These are phyloP conservation scores for Hibiscus tridactylites DNA, from an alignment of 345 rosid species.

Conservation along the genomic window DNA sequence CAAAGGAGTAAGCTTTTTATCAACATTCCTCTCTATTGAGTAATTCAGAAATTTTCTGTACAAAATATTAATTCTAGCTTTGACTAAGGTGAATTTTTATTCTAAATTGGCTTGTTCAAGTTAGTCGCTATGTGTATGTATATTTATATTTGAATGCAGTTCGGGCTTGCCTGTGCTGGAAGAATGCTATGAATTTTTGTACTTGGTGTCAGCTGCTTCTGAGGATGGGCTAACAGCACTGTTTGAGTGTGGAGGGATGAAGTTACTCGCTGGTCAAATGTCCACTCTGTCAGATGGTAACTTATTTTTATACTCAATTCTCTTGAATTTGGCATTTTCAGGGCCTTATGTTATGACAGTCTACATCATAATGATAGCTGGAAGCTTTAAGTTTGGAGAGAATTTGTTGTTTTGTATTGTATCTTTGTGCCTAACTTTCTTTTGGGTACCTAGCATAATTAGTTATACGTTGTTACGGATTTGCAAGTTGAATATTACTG, in stretches of 20 bases:
- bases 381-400: background rate
- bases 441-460: background rate
- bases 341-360: background rate
- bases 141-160: background rate
- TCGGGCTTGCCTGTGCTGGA: conserved; percentile 32
- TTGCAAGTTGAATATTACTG: background rate
- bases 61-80: background rate
- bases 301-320: background rate
- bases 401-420: background rate
- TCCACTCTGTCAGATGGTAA: background rate
- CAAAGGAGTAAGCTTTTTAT: conserved; percentile 34
- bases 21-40: conserved; percentile 1
- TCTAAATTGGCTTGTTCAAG: no score
- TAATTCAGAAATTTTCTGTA: background rate
- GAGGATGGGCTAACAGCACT: conserved; percentile 43
- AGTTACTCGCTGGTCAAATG: conserved; percentile 39
- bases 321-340: background rate
- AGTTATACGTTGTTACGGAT: background rate
- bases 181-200: conserved; percentile 72
- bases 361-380: background rate
- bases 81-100: no score
- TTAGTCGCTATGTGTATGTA: no score
- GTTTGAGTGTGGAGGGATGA: conserved; percentile 60
- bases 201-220: conserved; percentile 50
- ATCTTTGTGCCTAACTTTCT: background rate